Percentiles rank a stretch among this genome's conserved stretches.
Evolutionary conservation across 176 grass and related monocot species (phyloP).

Genomic region (Poa annua): DNA sequence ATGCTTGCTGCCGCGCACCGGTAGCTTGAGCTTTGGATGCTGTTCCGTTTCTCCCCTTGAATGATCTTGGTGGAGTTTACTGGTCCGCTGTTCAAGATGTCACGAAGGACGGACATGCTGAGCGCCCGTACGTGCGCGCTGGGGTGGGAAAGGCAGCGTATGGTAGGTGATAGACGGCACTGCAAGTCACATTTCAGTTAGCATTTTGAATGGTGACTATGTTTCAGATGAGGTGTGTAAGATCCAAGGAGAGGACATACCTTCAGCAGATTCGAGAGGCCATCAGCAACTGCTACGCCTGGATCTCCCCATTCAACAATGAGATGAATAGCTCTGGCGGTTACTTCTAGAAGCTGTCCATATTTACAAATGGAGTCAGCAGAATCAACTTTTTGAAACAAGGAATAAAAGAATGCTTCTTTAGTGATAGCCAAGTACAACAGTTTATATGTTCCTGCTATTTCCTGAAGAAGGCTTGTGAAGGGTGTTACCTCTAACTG

Average conservation of each 20-base stretch:
- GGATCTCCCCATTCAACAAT: conserved; percentile 87
- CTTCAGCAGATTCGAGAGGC: conserved; percentile 96
- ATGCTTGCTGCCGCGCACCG: conserved; percentile 53
- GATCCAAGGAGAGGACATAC: conserved; percentile 34
- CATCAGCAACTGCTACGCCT: conserved; percentile 81
- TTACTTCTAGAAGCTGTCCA: conserved; percentile 85
- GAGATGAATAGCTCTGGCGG: conserved; percentile 92
- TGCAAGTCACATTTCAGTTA: conserved; percentile 56
- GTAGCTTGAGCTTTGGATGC: conserved; percentile 62
- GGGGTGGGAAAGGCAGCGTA: conserved; percentile 92
- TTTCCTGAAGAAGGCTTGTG: conserved; percentile 9
- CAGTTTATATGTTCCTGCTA: background rate
- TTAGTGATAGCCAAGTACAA: background rate
- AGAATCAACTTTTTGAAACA: background rate
- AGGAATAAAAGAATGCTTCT: background rate
- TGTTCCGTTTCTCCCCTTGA: conserved; percentile 55
- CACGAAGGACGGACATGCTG: conserved; percentile 84
- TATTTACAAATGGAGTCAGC: conserved; percentile 26
- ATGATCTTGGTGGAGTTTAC: conserved; percentile 45
- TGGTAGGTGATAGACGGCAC: conserved; percentile 92
- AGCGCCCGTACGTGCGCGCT: conserved; percentile 93
- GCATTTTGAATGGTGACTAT: background rate
- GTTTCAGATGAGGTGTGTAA: background rate
- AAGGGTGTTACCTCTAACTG: conserved; percentile 83
- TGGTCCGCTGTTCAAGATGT: conserved; percentile 71